These are phyloP conservation scores for Podospora australis DNA, from an alignment of 495 filamentous ascomycete genomes.

Conservation along the genomic window DNA sequence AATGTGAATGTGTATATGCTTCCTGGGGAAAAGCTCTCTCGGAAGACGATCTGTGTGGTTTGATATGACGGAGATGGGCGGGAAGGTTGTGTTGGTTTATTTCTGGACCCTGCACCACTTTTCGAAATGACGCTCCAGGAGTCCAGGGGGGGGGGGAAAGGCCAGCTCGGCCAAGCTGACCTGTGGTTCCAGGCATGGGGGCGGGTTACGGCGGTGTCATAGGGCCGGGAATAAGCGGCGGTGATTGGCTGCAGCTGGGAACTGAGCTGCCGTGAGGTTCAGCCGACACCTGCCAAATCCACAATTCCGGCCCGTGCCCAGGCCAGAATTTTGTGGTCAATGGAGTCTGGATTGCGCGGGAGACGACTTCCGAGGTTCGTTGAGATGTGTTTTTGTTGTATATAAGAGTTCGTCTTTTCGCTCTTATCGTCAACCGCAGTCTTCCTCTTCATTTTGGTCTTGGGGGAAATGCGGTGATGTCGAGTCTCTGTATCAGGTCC, in stretches of 20 bases:
- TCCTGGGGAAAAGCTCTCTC: background rate
- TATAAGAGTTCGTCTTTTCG: background rate
- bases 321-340: background rate
- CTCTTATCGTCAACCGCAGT: background rate
- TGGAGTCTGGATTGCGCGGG: background rate
- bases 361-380: background rate
- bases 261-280: background rate
- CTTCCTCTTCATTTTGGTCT: no score
- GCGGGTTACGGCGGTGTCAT: no score
- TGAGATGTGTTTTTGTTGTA: background rate
- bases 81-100: background rate
- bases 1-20: background rate
- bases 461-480: background rate
- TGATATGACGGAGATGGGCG: background rate
- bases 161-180: background rate
- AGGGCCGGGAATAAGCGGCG: conserved; percentile 1
- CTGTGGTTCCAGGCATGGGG: no score
- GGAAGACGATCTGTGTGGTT: background rate
- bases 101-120: background rate
- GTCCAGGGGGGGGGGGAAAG: background rate
- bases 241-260: background rate
- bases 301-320: background rate
- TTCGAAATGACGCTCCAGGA: conserved; percentile 6
- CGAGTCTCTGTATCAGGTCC: background rate
- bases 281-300: conserved; percentile 1